A percentile compares a stretch with the other conserved stretches of the same genome.
Conservation (phyloP, 768 basidiomycete genomes). For the Plicaturopsis crispa region DNA sequence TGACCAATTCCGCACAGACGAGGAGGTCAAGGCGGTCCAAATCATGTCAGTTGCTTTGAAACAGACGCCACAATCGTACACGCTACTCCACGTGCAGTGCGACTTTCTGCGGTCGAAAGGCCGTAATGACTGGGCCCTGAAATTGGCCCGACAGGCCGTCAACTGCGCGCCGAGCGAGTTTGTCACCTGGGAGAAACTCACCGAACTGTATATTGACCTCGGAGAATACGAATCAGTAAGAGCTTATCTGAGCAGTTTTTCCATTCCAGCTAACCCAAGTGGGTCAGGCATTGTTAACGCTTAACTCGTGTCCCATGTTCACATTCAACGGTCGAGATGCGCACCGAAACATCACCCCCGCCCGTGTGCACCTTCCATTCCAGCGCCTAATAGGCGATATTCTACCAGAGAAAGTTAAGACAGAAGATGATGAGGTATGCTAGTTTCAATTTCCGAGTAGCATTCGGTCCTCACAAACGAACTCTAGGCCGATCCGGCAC, state of each 20-base stretch:
- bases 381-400: slow-evolving; percentile 84
- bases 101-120: slow-evolving; percentile 89
- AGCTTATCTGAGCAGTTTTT: background rate
- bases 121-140: slow-evolving; percentile 81
- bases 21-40: slow-evolving; percentile 97
- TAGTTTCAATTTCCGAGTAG: background rate
- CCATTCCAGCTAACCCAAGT: background rate
- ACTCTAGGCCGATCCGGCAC: slow-evolving; percentile 81
- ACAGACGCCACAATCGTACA: slow-evolving; percentile 86
- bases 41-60: slow-evolving; percentile 82
- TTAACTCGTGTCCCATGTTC: slow-evolving; percentile 99
- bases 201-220: slow-evolving; percentile 88
- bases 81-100: slow-evolving; percentile 89
- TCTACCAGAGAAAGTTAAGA: slow-evolving; percentile 74
- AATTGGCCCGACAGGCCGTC: slow-evolving; percentile 89
- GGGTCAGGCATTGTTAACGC: slow-evolving; percentile 68
- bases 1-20: slow-evolving; percentile 45
- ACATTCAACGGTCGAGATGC: slow-evolving; percentile 95
- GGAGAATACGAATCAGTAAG: slow-evolving; percentile 71
- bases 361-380: slow-evolving; percentile 80
- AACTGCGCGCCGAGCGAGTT: slow-evolving; percentile 99
- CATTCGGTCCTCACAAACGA: slow-evolving; percentile 1
- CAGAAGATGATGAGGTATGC: slow-evolving; percentile 77
- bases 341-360: slow-evolving; percentile 76
- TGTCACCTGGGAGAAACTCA: slow-evolving; percentile 97